Evolutionary conservation across 2,329 filamentous ascomycete species (phyloP).

Genomic region (Phialocephala subalpina): DNA sequence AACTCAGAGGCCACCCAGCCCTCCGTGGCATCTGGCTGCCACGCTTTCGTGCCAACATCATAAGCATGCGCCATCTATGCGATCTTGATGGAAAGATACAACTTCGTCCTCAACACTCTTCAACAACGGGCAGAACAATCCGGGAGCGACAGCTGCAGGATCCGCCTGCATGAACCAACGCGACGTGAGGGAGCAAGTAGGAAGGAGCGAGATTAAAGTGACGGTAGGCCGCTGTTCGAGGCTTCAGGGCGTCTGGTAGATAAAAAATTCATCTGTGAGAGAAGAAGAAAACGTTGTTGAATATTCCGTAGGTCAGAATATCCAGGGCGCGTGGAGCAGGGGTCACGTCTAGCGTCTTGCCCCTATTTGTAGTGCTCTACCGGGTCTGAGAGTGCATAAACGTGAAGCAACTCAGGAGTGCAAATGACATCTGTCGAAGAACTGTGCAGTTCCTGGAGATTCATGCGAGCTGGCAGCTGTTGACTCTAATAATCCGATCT

Average conservation of each 20-base stretch:
- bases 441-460: constrained; percentile 2
- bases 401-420: background rate
- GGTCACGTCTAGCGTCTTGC: background rate
- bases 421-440: constrained; percentile 6
- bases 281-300: constrained; percentile 5
- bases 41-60: constrained; percentile 95
- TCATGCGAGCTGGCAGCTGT: background rate
- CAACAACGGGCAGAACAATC: constrained; percentile 29
- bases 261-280: constrained; percentile 10
- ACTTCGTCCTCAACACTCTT: constrained; percentile 32
- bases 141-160: constrained; percentile 32
- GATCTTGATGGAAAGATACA: constrained; percentile 28
- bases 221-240: background rate
- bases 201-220: constrained; percentile 6
- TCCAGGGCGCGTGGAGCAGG: background rate
- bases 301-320: constrained; percentile 8
- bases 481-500: background rate
- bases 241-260: constrained; percentile 1
- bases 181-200: constrained; percentile 11
- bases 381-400: background rate
- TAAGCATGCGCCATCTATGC: constrained; percentile 85
- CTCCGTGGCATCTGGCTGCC: constrained; percentile 95
- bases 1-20: constrained; percentile 98
- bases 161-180: constrained; percentile 38
- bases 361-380: background rate